phyloP scores from a whole-genome alignment of 306 rosid species.

The Cicer bijugum region DNA sequence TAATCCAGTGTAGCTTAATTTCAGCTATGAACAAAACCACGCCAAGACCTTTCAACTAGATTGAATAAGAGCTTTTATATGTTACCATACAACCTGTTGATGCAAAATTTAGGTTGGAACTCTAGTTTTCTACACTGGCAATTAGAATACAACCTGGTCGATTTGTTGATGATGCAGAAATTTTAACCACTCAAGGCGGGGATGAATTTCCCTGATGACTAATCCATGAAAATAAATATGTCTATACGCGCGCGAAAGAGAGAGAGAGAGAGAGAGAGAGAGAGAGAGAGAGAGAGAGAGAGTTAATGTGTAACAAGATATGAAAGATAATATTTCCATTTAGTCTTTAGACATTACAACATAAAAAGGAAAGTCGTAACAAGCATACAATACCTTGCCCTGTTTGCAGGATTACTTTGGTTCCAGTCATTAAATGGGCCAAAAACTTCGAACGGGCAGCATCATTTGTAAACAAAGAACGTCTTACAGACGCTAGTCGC shows the following conservation, averaged over 20 bases:
- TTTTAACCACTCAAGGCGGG: slow-evolving; percentile 7
- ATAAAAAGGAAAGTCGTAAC: slow-evolving; percentile 40
- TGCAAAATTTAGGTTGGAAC: slow-evolving; percentile 26
- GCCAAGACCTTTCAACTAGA: slow-evolving; percentile 32
- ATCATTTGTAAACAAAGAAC: slow-evolving; percentile 96
- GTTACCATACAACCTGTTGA: background rate
- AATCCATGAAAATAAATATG: slow-evolving; percentile 23
- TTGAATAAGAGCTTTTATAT: background rate
- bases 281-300: no score
- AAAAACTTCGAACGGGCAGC: slow-evolving; percentile 96
- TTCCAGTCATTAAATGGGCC: slow-evolving; percentile 99
- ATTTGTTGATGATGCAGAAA: slow-evolving; percentile 28
- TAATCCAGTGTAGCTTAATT: slow-evolving; percentile 3
- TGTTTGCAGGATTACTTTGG: slow-evolving; percentile 97
- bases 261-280: background rate
- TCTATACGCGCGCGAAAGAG: background rate
- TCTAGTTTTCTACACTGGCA: slow-evolving; percentile 25
- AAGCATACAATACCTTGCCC: slow-evolving; percentile 87
- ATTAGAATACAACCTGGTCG: slow-evolving; percentile 12
- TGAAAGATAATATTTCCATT: slow-evolving; percentile 35
- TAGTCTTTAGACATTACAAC: slow-evolving; percentile 46
- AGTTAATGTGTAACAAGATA: slow-evolving; percentile 32
- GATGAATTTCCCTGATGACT: slow-evolving; percentile 10
- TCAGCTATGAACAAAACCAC: slow-evolving; percentile 32
- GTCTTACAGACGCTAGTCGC: slow-evolving; percentile 98